Conservation (phyloP, 2,329 filamentous ascomycete species). For the Raffaelea arxii region DNA sequence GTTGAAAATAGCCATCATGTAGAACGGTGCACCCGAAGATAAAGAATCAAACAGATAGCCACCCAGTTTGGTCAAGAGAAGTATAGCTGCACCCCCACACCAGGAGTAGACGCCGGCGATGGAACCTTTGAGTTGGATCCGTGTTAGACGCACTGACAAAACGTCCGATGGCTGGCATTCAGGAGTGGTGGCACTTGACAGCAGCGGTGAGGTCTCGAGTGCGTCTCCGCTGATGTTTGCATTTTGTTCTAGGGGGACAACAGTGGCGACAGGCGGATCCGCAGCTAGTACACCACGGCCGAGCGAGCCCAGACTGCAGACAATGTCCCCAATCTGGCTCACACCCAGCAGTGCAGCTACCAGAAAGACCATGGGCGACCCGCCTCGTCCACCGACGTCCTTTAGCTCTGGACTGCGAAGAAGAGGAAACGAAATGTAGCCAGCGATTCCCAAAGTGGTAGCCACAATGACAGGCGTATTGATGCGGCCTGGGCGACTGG, state of each 20-base stretch:
- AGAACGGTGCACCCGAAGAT: conserved; percentile 74
- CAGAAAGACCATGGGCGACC: conserved; percentile 59
- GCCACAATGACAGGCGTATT: conserved; percentile 68
- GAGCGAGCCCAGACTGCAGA: conserved; percentile 85
- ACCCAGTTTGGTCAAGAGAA: conserved; percentile 84
- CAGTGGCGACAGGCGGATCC: conserved; percentile 23
- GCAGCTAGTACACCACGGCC: conserved; percentile 64
- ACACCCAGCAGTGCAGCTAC: conserved; percentile 75
- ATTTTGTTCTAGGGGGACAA: not conserved
- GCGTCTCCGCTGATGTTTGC: conserved; percentile 4
- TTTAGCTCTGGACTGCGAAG: conserved; percentile 67
- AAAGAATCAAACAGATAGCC: conserved; percentile 74
- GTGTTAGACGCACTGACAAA: too few species aligned
- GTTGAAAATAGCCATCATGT: conserved; percentile 89
- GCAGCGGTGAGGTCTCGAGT: conserved; percentile 30
- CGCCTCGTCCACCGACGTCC: conserved; percentile 53
- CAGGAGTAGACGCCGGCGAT: conserved; percentile 93
- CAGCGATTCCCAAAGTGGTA: conserved; percentile 63
- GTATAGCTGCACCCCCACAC: conserved; percentile 79
- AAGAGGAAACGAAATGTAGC: conserved; percentile 69
- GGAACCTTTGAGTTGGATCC: conserved; percentile 70
- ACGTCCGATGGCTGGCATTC: too few species aligned
- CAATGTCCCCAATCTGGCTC: conserved; percentile 92
- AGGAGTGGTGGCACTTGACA: too few species aligned
- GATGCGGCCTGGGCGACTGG: conserved; percentile 32